Percentiles rank a stretch among this genome's conserved stretches.
These are phyloP conservation scores for Plenodomus lindquistii DNA, from an alignment of 2,329 filamentous ascomycete species.

Conservation along the genomic window DNA sequence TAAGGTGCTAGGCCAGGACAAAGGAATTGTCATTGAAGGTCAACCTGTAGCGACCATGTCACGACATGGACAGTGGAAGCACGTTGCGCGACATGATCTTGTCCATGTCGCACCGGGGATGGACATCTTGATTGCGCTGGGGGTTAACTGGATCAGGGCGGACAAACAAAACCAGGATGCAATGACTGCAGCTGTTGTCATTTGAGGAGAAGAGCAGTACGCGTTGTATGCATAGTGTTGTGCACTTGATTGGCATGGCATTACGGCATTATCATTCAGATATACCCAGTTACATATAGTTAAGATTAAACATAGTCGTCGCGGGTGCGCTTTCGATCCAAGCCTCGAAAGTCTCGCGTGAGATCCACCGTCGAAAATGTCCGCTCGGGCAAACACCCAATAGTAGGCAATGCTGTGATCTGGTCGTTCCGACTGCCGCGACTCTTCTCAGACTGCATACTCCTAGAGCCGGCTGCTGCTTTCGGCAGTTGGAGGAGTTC, in stretches of 20 bases:
- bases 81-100: conserved; percentile 9
- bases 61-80: conserved; percentile 8
- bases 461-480: background rate
- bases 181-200: background rate
- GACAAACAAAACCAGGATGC: conserved; percentile 20
- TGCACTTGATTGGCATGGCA: background rate
- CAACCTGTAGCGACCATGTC: conserved; percentile 13
- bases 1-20: conserved; percentile 18
- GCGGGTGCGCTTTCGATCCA: background rate
- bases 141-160: conserved; percentile 15
- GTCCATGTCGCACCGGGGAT: conserved; percentile 24
- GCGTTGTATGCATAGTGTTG: background rate
- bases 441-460: background rate
- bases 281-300: background rate
- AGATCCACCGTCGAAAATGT: conserved; percentile 4
- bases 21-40: conserved; percentile 19
- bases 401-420: conserved; percentile 18
- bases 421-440: background rate
- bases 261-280: background rate
- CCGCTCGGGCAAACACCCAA: conserved; percentile 20
- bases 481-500: conserved; percentile 4
- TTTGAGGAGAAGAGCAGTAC: background rate
- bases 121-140: conserved; percentile 24
- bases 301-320: background rate
- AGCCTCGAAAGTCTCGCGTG: background rate